phyloP scores from a whole-genome alignment of 192 early-diverging fungal genomes.

The Mortierella alpina region DNA sequence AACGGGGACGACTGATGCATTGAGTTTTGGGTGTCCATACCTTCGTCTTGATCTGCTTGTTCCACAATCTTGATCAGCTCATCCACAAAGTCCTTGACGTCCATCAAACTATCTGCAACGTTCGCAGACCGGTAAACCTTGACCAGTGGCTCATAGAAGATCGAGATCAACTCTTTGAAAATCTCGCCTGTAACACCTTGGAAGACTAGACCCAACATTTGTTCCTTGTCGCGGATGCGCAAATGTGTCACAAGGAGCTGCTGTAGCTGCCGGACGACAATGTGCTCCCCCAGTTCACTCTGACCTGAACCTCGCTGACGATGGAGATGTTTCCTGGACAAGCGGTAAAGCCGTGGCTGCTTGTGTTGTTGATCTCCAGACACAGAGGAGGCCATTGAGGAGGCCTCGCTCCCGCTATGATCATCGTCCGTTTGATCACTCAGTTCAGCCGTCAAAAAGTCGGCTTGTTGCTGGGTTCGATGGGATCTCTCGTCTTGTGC shows the following conservation, averaged over 20 bases:
- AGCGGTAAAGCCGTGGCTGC: neutral
- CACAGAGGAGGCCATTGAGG: neutral
- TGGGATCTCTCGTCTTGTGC: constrained; percentile 18
- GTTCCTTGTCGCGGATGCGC: constrained; percentile 61
- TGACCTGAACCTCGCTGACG: neutral
- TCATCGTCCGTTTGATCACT: constrained; percentile 1
- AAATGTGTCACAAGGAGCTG: constrained; percentile 59
- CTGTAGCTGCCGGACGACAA: constrained; percentile 50
- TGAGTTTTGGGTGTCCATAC: neutral
- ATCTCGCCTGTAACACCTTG: constrained; percentile 65
- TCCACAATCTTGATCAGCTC: constrained; percentile 67
- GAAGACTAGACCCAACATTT: constrained; percentile 61
- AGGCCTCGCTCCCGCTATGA: constrained; percentile 9
- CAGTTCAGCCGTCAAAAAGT: neutral
- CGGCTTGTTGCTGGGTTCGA: neutral
- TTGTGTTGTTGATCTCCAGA: neutral
- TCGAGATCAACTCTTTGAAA: constrained; percentile 64
- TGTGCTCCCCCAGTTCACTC: neutral
- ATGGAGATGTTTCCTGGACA: neutral
- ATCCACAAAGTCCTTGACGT: constrained; percentile 61
- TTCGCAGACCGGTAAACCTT: constrained; percentile 68
- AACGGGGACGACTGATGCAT: neutral
- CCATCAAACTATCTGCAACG: constrained; percentile 61
- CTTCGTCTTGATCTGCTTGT: constrained; percentile 39
- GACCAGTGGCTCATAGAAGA: constrained; percentile 70